Conservation (phyloP, 164 flowering plant species). For the Malania oleifera region DNA sequence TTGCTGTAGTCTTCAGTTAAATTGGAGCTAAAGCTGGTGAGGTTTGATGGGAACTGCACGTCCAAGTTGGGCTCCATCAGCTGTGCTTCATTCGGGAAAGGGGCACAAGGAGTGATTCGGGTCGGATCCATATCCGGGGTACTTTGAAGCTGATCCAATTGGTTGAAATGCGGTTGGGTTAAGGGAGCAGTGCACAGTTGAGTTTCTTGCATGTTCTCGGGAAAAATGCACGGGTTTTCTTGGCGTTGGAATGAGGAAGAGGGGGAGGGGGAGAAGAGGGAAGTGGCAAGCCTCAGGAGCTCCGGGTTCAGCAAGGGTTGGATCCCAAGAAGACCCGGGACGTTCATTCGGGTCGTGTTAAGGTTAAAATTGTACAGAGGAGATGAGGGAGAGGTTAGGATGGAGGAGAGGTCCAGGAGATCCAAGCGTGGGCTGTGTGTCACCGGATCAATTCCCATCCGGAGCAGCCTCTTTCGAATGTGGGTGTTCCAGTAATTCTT, state of each 20-base stretch:
- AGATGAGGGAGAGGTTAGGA: conserved; percentile 46
- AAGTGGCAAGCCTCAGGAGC: conserved; percentile 47
- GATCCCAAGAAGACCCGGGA: conserved; percentile 45
- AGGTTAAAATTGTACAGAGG: conserved; percentile 29
- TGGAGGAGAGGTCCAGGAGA: conserved; percentile 68
- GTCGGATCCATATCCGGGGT: conserved; percentile 20
- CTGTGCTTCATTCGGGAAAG: conserved; percentile 25
- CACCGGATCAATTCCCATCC: conserved; percentile 93
- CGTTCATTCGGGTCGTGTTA: conserved; percentile 40
- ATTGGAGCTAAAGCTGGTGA: conserved; percentile 1
- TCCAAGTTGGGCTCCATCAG: conserved; percentile 30
- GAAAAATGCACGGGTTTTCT: conserved; percentile 21
- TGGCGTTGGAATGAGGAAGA: conserved; percentile 29
- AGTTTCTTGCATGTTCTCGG: conserved; percentile 32
- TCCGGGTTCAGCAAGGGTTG: conserved; percentile 60
- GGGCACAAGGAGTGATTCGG: conserved; percentile 24
- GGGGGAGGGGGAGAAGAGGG: conserved; percentile 39
- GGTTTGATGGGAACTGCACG: background rate
- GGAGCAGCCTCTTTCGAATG: conserved; percentile 76
- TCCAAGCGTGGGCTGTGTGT: conserved; percentile 81
- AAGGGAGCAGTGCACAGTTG: conserved; percentile 18
- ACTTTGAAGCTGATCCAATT: conserved; percentile 16
- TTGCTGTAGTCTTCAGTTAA: background rate
- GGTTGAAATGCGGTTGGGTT: conserved; percentile 17
- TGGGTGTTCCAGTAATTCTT: conserved; percentile 98